phyloP scores from a whole-genome alignment of 805 yeast species.

The Kazachstania kunashirensis region DNA sequence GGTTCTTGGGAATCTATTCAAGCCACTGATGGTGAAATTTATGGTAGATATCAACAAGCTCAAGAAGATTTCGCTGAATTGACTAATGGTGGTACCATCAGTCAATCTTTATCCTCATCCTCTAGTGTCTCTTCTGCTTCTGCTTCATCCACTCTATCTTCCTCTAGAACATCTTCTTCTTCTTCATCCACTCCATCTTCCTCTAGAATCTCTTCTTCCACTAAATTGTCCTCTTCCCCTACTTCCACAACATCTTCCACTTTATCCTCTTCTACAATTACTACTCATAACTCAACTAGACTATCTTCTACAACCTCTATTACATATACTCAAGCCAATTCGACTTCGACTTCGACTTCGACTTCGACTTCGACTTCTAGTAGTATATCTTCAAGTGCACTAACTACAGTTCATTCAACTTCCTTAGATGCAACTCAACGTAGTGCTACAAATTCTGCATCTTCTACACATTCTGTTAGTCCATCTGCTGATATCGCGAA shows the following conservation, averaged over 20 bases:
- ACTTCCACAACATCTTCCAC: slow-evolving; percentile 6
- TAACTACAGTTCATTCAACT: neutral
- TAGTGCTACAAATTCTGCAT: slow-evolving; percentile 3
- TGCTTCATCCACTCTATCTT: slow-evolving; percentile 7
- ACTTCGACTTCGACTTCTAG: neutral
- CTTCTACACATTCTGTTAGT: slow-evolving; percentile 5
- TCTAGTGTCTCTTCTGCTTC: slow-evolving; percentile 9
- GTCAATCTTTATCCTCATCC: slow-evolving; percentile 9
- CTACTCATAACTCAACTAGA: slow-evolving; percentile 7
- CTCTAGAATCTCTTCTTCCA: slow-evolving; percentile 4
- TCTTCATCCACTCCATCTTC: slow-evolving; percentile 9
- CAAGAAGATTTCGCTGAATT: slow-evolving; percentile 32
- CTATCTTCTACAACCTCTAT: slow-evolving; percentile 1
- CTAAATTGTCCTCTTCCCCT: slow-evolving; percentile 7
- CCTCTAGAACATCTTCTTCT: slow-evolving; percentile 8
- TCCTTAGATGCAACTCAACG: slow-evolving; percentile 3
- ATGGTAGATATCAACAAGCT: slow-evolving; percentile 48
- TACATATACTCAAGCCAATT: neutral
- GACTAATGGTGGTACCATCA: slow-evolving; percentile 18
- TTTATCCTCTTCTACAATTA: slow-evolving; percentile 4
- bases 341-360: slow-evolving; percentile 6
- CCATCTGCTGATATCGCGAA: neutral
- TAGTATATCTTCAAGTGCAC: neutral
- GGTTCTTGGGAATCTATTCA: slow-evolving; percentile 55
- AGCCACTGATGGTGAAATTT: slow-evolving; percentile 48